Evolutionary conservation across 257 asterid species (phyloP).

Genomic region (Osmanthus fragrans): DNA sequence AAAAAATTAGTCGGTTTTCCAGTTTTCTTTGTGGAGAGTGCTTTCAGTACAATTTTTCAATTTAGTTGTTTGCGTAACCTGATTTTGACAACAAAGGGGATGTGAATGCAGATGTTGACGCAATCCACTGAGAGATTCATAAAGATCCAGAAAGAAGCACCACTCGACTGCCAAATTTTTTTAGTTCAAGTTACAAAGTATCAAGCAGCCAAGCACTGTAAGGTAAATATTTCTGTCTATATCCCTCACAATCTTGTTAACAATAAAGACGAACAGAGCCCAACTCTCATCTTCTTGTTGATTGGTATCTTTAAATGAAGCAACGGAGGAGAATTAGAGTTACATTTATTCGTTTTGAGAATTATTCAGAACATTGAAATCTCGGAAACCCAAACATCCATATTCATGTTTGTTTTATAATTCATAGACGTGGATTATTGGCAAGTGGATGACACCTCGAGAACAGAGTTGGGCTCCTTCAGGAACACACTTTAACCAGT

Average conservation of each 20-base stretch:
- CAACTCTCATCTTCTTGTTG: background rate
- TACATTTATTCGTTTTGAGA: background rate
- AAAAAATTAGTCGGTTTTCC: background rate
- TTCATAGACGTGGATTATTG: conserved; percentile 76
- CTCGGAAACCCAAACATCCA: background rate
- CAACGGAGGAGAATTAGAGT: background rate
- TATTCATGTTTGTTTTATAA: background rate
- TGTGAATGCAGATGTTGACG: conserved; percentile 70
- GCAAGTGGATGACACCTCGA: conserved; percentile 79
- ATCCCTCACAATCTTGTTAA: background rate
- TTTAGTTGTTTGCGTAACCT: background rate
- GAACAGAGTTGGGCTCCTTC: conserved; percentile 77
- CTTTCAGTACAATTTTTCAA: background rate
- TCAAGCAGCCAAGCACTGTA: conserved; percentile 72
- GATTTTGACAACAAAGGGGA: background rate
- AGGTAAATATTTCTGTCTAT: conserved; percentile 42
- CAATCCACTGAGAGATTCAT: conserved; percentile 72
- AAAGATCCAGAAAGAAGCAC: conserved; percentile 78
- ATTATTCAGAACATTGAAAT: background rate
- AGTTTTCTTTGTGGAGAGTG: background rate
- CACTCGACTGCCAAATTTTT: conserved; percentile 54
- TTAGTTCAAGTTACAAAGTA: conserved; percentile 79
- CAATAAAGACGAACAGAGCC: background rate
- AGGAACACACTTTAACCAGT: conserved; percentile 81
- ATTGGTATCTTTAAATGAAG: background rate